Conservation (phyloP, 805 yeast genomes). For the Diddensiella transvaalensis region DNA sequence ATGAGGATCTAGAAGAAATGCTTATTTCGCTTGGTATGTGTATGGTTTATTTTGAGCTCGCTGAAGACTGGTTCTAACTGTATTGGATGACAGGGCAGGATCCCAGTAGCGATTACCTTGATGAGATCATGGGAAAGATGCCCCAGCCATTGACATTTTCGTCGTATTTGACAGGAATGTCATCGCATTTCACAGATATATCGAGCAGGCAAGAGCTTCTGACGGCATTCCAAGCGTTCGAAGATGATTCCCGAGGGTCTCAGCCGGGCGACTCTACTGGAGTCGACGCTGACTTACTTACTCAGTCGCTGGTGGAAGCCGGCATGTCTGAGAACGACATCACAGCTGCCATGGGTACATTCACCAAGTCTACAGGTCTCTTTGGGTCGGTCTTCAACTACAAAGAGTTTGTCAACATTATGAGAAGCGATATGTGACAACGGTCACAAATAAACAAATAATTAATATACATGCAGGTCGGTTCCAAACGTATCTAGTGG, state of each 20-base stretch:
- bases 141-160: constrained; percentile 55
- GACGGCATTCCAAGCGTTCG: constrained; percentile 58
- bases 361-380: constrained; percentile 51
- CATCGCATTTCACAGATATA: constrained; percentile 49
- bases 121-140: constrained; percentile 45
- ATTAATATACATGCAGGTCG: background rate
- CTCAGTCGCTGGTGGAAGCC: constrained; percentile 46
- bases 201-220: constrained; percentile 50
- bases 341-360: constrained; percentile 50
- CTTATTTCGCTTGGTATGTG: constrained; percentile 34
- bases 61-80: constrained; percentile 1
- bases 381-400: constrained; percentile 57
- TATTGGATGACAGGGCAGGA: constrained; percentile 35
- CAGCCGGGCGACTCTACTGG: constrained; percentile 25
- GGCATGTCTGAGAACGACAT: constrained; percentile 41
- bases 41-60: background rate
- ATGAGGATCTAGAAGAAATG: constrained; percentile 42
- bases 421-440: constrained; percentile 1
- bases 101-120: constrained; percentile 40
- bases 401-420: constrained; percentile 48
- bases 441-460: background rate
- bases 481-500: constrained; percentile 36
- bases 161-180: constrained; percentile 60
- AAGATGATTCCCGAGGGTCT: constrained; percentile 28
- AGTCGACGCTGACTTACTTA: constrained; percentile 48